These are phyloP conservation scores for Fallopia convolvulus DNA, from an alignment of 148 eudicot species.

Conservation along the genomic window DNA sequence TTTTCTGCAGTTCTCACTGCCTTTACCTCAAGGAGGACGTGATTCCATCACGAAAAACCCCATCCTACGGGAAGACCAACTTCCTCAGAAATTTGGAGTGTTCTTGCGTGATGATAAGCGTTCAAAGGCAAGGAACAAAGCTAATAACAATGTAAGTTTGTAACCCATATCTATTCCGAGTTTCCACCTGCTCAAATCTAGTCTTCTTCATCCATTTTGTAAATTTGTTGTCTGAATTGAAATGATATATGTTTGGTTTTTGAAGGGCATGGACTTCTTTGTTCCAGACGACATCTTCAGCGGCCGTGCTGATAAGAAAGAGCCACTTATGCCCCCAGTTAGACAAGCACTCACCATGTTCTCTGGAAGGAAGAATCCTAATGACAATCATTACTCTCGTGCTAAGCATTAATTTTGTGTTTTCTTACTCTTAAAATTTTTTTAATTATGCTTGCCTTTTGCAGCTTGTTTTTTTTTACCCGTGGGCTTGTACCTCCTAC, in stretches of 20 bases:
- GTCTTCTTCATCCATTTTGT: not conserved
- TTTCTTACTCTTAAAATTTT: not conserved
- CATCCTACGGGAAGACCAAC: conserved; percentile 83
- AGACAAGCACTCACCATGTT: conserved; percentile 77
- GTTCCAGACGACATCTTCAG: conserved; percentile 40
- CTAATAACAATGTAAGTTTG: conserved; percentile 39
- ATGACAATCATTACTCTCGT: conserved; percentile 80
- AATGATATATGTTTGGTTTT: not conserved
- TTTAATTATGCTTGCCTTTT: not conserved
- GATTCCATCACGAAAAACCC: conserved; percentile 82
- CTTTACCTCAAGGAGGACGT: conserved; percentile 91
- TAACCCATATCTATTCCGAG: not conserved
- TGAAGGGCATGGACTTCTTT: conserved; percentile 65
- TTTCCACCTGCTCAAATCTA: not conserved
- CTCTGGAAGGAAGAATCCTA: conserved; percentile 82
- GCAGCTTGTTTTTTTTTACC: not conserved
- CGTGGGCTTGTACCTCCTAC: not conserved
- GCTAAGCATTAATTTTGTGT: conserved; percentile 28
- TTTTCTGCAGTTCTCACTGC: conserved; percentile 67
- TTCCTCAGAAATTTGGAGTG: conserved; percentile 45
- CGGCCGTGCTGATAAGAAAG: conserved; percentile 56
- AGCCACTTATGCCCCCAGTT: conserved; percentile 71
- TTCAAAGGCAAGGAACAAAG: conserved; percentile 65
- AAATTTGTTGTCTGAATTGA: not conserved
- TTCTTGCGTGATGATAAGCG: conserved; percentile 16